phyloP scores from a whole-genome alignment of 1,284 basidiomycete species.

The Cryptococcus jaspeensis region DNA sequence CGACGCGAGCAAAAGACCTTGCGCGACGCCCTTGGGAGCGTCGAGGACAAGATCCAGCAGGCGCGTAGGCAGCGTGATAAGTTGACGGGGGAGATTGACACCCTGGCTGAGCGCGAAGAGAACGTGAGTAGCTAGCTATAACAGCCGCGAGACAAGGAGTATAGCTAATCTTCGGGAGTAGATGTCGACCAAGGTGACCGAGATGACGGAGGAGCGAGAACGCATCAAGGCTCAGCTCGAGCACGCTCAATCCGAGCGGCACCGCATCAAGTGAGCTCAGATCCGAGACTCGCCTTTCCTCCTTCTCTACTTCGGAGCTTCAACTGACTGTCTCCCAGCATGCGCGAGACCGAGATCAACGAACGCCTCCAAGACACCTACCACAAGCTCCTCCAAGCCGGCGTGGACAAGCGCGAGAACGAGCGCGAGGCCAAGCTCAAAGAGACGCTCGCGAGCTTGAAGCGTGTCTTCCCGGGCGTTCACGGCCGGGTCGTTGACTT shows the following conservation, averaged over 20 bases:
- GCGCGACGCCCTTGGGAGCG: slow-evolving; percentile 59
- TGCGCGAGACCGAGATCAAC: slow-evolving; percentile 83
- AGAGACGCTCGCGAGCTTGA: slow-evolving; percentile 78
- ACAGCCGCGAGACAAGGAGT: not conserved
- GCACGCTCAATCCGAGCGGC: slow-evolving; percentile 39
- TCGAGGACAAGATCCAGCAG: slow-evolving; percentile 63
- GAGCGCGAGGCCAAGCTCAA: slow-evolving; percentile 81
- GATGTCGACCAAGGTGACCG: slow-evolving; percentile 59
- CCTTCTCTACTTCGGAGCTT: slow-evolving; percentile 2
- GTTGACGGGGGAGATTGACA: slow-evolving; percentile 62
- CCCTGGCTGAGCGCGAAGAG: slow-evolving; percentile 60
- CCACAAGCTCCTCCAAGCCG: slow-evolving; percentile 81
- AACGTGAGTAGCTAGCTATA: slow-evolving; percentile 55
- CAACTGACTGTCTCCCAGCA: slow-evolving; percentile 54
- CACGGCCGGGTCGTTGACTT: slow-evolving; percentile 87
- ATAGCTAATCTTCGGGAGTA: slow-evolving; percentile 3
- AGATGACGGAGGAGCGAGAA: slow-evolving; percentile 47
- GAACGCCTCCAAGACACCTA: slow-evolving; percentile 84
- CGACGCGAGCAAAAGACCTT: slow-evolving; percentile 79
- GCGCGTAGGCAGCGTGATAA: slow-evolving; percentile 63
- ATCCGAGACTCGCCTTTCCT: not conserved
- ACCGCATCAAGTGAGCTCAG: slow-evolving; percentile 34
- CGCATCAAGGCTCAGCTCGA: slow-evolving; percentile 41
- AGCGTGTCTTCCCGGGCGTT: slow-evolving; percentile 85
- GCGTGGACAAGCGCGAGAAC: slow-evolving; percentile 78